Evolutionary conservation across 1,139 yeast species (phyloP), one percentile per base, ranked within the genome.

Genomic region (Suhomyces ambrosiae): DNA sequence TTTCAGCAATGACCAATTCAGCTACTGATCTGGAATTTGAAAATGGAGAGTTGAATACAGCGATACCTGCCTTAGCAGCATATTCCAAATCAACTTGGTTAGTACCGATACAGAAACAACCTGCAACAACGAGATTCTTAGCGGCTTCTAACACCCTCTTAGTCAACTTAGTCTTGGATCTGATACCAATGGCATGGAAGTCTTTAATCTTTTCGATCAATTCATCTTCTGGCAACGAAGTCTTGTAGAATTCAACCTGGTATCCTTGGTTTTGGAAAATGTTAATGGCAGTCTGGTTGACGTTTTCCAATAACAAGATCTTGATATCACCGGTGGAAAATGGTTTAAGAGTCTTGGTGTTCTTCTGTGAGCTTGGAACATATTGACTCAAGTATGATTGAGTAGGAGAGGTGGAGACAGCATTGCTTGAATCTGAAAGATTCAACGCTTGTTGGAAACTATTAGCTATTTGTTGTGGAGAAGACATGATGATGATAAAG

Each of bases 21-120:
- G 99, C 99, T 33, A 92, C 99, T 4, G 97, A 89, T 71, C 99
- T 84, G 23, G 98, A 92, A 74, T 92, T 92, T 49, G 97, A 89
- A 72, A 94, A 92, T 41, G 99, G 99, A 24, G 98, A 92, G 76
- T 92, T 92, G 82, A 92, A 92, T 22, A 92, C 98, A 35, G 97
- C 90, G 63, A 90, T 79, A 71, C 99, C 99, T 35, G 79, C 76
- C 58, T 83, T 80, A 47, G 97, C 97, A 43, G 99, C 99, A 54
- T 64, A 86, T 49, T 86, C 87, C 51, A 92, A 76, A 62, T 92
- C 94, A 41, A 92, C 99, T 71, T 92, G 99, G 71, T 92, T 92
- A 42, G 98, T 94, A 58, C 99, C 99, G 56, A 92, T 92, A 75
- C 99, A 92, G 85, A 92, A 92, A 72, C 99, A 92, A 41, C 99